Percentiles rank a stretch among this genome's conserved stretches.
These are phyloP conservation scores for Talaromyces stipitatus DNA, from an alignment of 495 filamentous ascomycete species.

Conservation along the genomic window DNA sequence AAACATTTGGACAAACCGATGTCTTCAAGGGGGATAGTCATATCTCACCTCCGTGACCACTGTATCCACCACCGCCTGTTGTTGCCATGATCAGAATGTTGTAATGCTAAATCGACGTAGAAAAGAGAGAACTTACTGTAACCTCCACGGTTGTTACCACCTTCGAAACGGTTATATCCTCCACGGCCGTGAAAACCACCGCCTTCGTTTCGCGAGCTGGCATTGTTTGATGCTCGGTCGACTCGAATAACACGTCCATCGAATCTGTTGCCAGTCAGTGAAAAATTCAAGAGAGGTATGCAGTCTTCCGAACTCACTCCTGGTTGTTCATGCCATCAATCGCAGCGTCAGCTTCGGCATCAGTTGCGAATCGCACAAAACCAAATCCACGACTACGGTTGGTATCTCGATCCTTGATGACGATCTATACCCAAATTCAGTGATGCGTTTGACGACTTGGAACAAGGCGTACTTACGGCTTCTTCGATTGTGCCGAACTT, in stretches of 20 bases:
- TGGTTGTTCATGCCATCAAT: conserved; percentile 85
- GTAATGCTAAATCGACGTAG: not conserved
- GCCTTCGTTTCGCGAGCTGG: conserved; percentile 30
- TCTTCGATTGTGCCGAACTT: conserved; percentile 85
- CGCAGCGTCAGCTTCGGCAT: conserved; percentile 76
- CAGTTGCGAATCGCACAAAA: conserved; percentile 81
- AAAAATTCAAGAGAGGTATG: not conserved
- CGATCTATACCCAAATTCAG: conserved; percentile 51
- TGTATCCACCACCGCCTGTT: conserved; percentile 15
- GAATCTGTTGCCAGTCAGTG: conserved; percentile 52
- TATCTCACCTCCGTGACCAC: conserved; percentile 22
- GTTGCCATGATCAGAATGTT: conserved; percentile 8
- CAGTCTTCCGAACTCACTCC: conserved; percentile 54
- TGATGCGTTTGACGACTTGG: not conserved
- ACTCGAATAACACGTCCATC: conserved; percentile 95
- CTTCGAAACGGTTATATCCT: conserved; percentile 30
- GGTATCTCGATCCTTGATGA: conserved; percentile 96
- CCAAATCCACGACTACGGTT: conserved; percentile 94
- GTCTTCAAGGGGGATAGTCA: not conserved
- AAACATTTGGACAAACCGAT: not conserved
- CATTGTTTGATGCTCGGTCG: conserved; percentile 85
- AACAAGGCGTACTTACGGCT: conserved; percentile 56
- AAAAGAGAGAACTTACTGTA: conserved; percentile 7
- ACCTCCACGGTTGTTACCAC: conserved; percentile 21
- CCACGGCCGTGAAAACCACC: conserved; percentile 42